A percentile compares a stretch with the other conserved stretches of the same genome.
phyloP scores from a whole-genome alignment of 345 rosid genomes.

The Trapa bicornis region DNA sequence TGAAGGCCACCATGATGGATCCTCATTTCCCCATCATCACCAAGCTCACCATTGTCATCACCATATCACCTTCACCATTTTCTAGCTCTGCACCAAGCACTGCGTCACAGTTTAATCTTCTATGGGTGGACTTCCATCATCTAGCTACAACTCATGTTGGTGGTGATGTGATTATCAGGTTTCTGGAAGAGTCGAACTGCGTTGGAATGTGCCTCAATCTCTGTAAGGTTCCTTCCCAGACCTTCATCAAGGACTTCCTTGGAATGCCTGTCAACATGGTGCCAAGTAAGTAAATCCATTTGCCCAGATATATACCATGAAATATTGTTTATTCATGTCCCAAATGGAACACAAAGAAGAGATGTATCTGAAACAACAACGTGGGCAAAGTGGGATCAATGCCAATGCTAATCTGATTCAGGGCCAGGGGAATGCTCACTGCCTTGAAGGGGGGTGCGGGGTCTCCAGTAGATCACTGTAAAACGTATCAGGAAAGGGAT shows the following conservation, averaged over 20 bases:
- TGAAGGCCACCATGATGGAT: slow-evolving; percentile 4
- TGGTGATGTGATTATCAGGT: slow-evolving; percentile 24
- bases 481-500: not conserved
- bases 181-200: slow-evolving; percentile 75
- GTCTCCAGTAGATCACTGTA: not conserved
- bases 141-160: not conserved
- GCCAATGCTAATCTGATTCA: not conserved
- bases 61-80: not conserved
- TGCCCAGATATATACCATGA: not conserved
- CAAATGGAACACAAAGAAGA: no score
- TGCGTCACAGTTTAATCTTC: slow-evolving; percentile 10
- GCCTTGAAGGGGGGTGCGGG: slow-evolving; percentile 1
- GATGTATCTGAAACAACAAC: not conserved
- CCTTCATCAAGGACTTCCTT: slow-evolving; percentile 60
- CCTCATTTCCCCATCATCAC: slow-evolving; percentile 9
- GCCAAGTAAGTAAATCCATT: slow-evolving; percentile 45
- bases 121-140: not conserved
- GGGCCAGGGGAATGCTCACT: not conserved
- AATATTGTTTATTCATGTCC: not conserved
- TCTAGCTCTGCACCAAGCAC: slow-evolving; percentile 11
- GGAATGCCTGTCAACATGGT: slow-evolving; percentile 88
- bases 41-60: slow-evolving; percentile 11
- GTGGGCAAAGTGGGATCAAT: not conserved
- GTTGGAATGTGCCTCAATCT: slow-evolving; percentile 87
- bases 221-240: slow-evolving; percentile 70